A percentile compares a stretch with the other conserved stretches of the same genome.
phyloP scores from a whole-genome alignment of 495 filamentous ascomycete genomes.

The Penicillium salamii region DNA sequence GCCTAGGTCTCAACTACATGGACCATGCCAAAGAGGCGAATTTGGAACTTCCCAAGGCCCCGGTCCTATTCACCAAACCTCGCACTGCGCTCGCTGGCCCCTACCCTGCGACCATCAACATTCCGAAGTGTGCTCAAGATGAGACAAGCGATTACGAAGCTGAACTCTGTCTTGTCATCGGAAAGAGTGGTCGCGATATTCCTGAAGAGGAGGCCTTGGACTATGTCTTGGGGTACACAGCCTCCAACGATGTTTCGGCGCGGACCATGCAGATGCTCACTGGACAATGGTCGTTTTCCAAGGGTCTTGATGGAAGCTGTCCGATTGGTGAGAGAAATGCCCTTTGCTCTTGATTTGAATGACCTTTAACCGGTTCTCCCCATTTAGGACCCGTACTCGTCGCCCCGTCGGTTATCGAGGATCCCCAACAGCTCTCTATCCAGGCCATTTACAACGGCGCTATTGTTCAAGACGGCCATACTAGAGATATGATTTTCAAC shows the following conservation, averaged over 20 bases:
- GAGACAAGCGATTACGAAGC: slow-evolving; percentile 49
- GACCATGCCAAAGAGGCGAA: slow-evolving; percentile 42
- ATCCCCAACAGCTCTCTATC: slow-evolving; percentile 30
- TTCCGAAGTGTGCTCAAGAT: slow-evolving; percentile 44
- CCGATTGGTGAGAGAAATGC: slow-evolving; percentile 22
- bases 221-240: slow-evolving; percentile 43
- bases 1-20: slow-evolving; percentile 45
- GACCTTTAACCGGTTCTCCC: background rate
- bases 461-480: slow-evolving; percentile 26
- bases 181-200: slow-evolving; percentile 39
- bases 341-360: background rate
- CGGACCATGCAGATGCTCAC: slow-evolving; percentile 31
- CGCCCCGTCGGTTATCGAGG: slow-evolving; percentile 26
- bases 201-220: slow-evolving; percentile 36
- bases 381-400: slow-evolving; percentile 38
- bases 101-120: slow-evolving; percentile 37
- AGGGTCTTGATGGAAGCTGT: slow-evolving; percentile 39
- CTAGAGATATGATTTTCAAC: slow-evolving; percentile 34
- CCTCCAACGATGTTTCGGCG: slow-evolving; percentile 40
- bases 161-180: slow-evolving; percentile 41
- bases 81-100: slow-evolving; percentile 41
- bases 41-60: slow-evolving; percentile 35
- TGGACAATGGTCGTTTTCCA: slow-evolving; percentile 43
- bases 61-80: slow-evolving; percentile 48
- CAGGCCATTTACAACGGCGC: slow-evolving; percentile 29